A percentile compares a stretch with the other conserved stretches of the same genome.
Conservation (phyloP, 164 flowering plant species). For the Piper longum region DNA sequence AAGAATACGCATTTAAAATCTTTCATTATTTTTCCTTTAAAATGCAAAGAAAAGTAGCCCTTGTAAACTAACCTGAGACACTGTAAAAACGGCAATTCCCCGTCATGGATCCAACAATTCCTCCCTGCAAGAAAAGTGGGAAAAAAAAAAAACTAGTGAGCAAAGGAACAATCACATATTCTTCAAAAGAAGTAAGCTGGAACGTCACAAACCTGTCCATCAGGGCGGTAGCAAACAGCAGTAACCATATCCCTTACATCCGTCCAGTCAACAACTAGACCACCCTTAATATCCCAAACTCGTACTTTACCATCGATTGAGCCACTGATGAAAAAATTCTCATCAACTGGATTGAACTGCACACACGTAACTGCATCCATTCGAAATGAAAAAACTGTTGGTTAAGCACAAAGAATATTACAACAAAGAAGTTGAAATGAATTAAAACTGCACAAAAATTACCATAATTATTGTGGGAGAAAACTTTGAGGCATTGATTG, state of each 20-base stretch:
- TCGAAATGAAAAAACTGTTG: constrained; percentile 1
- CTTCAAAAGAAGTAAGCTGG: neutral
- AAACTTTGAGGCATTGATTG: constrained; percentile 49
- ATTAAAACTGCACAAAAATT: constrained; percentile 7
- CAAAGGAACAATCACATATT: neutral
- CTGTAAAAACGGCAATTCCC: constrained; percentile 61
- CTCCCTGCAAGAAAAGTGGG: constrained; percentile 38
- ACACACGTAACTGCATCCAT: constrained; percentile 65
- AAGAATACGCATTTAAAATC: no score
- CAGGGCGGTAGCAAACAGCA: constrained; percentile 77
- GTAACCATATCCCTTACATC: constrained; percentile 64
- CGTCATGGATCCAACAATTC: constrained; percentile 54
- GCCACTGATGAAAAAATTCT: constrained; percentile 81
- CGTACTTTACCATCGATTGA: constrained; percentile 93
- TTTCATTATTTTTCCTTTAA: neutral
- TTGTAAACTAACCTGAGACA: constrained; percentile 34
- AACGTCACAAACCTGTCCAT: constrained; percentile 54
- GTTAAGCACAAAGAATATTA: neutral
- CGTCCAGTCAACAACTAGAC: constrained; percentile 79
- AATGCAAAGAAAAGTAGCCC: no score
- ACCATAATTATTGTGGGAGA: constrained; percentile 76
- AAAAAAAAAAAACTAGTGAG: constrained; percentile 2
- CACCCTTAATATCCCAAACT: constrained; percentile 47
- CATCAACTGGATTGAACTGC: constrained; percentile 80
- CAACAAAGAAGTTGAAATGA: neutral